Conservation (phyloP, 2,329 filamentous ascomycete species). For the Epichloe scottii region DNA sequence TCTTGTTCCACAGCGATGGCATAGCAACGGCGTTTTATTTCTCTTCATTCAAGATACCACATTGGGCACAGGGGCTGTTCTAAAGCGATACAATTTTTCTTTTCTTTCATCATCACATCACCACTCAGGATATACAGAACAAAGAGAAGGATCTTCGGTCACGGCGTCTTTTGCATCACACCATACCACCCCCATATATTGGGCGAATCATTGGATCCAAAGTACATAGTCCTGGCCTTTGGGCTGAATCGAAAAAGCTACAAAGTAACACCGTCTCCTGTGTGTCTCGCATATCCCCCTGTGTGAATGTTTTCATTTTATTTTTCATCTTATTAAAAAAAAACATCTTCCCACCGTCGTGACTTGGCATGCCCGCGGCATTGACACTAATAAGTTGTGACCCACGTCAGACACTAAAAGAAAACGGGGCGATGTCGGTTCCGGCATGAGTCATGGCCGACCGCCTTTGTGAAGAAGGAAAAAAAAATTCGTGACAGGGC, state of each 20-base stretch:
- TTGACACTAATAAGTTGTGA: too few species aligned
- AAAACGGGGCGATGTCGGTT: constrained; percentile 3
- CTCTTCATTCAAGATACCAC: constrained; percentile 14
- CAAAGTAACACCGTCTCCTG: not conserved
- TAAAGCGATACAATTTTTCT: constrained; percentile 7
- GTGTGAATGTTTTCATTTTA: not conserved
- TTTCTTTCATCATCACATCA: constrained; percentile 2
- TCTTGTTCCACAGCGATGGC: constrained; percentile 14
- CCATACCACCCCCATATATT: not conserved
- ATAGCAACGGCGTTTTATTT: constrained; percentile 16
- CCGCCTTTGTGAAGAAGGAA: not conserved
- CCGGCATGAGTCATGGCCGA: constrained; percentile 2
- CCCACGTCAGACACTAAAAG: not conserved
- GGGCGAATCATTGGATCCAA: not conserved
- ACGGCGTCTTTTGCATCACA: not conserved
- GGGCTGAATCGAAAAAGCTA: constrained; percentile 5
- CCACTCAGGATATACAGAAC: constrained; percentile 7
- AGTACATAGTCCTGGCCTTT: not conserved
- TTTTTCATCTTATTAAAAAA: not conserved
- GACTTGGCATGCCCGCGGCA: not conserved
- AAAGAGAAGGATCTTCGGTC: constrained; percentile 3
- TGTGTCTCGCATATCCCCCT: not conserved
- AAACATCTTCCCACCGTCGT: not conserved
- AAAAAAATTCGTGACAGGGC: constrained; percentile 5
- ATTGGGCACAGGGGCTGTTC: constrained; percentile 11